Percentiles rank a stretch among this genome's conserved stretches.
Conservation (phyloP, 306 rosid species). For the Quercus engelmannii region DNA sequence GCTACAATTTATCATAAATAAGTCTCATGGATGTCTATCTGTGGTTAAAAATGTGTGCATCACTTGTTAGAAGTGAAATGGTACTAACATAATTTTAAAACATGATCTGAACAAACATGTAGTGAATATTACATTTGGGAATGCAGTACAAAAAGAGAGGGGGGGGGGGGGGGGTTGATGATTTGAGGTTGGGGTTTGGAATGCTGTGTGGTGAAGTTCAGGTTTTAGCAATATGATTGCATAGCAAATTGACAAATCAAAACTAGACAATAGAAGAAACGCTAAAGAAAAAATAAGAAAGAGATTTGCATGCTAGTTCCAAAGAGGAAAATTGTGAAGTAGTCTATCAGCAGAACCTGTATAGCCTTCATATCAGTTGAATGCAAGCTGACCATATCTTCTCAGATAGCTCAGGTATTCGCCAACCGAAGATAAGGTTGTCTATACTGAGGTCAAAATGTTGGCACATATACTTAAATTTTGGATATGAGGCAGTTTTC, state of each 20-base stretch:
- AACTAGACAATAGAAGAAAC: not conserved
- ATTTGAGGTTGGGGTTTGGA: too few species aligned
- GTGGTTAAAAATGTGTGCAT: not conserved
- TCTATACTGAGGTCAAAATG: not conserved
- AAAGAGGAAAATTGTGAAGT: not conserved
- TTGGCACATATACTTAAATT: not conserved
- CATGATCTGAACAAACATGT: not conserved
- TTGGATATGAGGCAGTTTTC: conserved; percentile 6
- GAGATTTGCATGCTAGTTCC: not conserved
- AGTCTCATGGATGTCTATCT: not conserved
- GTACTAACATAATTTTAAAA: not conserved
- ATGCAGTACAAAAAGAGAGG: not conserved
- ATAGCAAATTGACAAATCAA: not conserved
- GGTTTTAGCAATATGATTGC: not conserved
- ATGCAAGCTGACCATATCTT: conserved; percentile 39
- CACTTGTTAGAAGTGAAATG: not conserved
- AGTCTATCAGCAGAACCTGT: conserved; percentile 17
- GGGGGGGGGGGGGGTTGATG: not conserved
- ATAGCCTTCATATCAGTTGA: conserved; percentile 55
- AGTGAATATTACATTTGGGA: not conserved
- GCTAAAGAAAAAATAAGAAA: not conserved
- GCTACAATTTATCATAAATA: not conserved
- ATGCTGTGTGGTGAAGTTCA: not conserved
- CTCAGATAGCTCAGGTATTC: conserved; percentile 5
- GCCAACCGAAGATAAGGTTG: not conserved